These are phyloP conservation scores for Amorphotheca resinae DNA, from an alignment of 495 filamentous ascomycete genomes.

Conservation along the genomic window DNA sequence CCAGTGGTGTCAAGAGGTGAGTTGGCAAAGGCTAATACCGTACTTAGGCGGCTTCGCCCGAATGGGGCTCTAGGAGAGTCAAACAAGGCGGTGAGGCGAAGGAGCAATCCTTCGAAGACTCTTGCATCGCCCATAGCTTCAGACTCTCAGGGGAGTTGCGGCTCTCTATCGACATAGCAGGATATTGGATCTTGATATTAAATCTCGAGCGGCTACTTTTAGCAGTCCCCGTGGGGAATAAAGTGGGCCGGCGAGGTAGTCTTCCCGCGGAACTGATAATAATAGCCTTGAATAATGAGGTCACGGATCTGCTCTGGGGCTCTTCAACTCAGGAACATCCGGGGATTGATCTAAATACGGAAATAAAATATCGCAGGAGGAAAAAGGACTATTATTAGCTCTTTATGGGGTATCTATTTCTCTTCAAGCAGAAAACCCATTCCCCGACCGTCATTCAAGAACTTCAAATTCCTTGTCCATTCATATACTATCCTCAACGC, in stretches of 20 bases:
- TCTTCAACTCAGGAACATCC: too few relatives aligned
- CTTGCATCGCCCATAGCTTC: neutral
- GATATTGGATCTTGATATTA: neutral
- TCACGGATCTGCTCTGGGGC: too few relatives aligned
- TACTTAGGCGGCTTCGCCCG: neutral
- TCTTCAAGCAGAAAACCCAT: too few relatives aligned
- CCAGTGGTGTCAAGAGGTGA: too few relatives aligned
- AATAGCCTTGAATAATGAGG: neutral
- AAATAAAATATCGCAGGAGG: too few relatives aligned
- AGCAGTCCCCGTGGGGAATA: neutral
- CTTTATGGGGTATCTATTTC: too few relatives aligned
- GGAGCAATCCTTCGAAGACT: too few relatives aligned
- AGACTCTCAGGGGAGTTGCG: neutral
- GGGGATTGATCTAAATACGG: too few relatives aligned
- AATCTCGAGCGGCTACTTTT: too few relatives aligned
- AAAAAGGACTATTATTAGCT: too few relatives aligned
- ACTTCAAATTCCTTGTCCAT: too few relatives aligned
- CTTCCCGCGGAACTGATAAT: neutral
- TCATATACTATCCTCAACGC: constrained; percentile 7
- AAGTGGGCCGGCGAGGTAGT: neutral
- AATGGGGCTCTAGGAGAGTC: neutral
- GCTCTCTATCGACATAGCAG: neutral
- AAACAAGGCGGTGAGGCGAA: neutral
- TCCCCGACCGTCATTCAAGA: too few relatives aligned
- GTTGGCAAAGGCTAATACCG: neutral